Evolutionary conservation across 2,329 filamentous ascomycete genomes (phyloP), one percentile per base, ranked within the genome.

Genomic region (Gremmenia infestans): DNA sequence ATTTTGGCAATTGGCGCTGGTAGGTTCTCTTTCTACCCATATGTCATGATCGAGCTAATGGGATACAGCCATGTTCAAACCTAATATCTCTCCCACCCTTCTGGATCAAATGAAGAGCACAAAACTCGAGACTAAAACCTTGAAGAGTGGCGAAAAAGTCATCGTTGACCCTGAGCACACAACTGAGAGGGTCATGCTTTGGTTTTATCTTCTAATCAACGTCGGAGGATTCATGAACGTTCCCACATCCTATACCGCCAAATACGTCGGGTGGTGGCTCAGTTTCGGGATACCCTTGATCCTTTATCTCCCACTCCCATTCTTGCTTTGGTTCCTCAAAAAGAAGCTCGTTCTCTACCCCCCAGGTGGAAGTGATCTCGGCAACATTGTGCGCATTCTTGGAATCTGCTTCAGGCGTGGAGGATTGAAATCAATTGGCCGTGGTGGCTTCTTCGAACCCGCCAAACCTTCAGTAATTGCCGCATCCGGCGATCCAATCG

Each of bases 141-240:
- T 79, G 6, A 79, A 81, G 60, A 72, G 71, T 4, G 83, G 83
- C n/a, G 79, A 85, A 60, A 78, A 78, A 17, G 80, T 86, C 36
- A 81, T 86, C 53, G 73, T 82, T 5, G 82, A 86, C 58, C 81
- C 81, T 0, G 77, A 79, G 53, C 72, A 79, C 37, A 87, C 83
- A 2, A 72, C 81, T 5, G 75, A 80, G 5, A 76, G 81, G 50
- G 55, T 63, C 4, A 63, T 68, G 48, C 53, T 69, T 3, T 63
- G 58, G 70, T 90, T 89, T 69, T 90, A 89, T 72, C 75, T 87
- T 54, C 79, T 85, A 63, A 85, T 89, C 73, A 89, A 89, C 67
- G 66, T 87, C 14, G 87, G 87, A 43, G 81, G 83, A 22, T 64
- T 68, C 57, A 67, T 77, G 47, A 81, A 78, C 52, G 58, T 75